Base-by-base conservation (phyloP, 306 rosid genomes). In the Canavalia ensiformis region DNA sequence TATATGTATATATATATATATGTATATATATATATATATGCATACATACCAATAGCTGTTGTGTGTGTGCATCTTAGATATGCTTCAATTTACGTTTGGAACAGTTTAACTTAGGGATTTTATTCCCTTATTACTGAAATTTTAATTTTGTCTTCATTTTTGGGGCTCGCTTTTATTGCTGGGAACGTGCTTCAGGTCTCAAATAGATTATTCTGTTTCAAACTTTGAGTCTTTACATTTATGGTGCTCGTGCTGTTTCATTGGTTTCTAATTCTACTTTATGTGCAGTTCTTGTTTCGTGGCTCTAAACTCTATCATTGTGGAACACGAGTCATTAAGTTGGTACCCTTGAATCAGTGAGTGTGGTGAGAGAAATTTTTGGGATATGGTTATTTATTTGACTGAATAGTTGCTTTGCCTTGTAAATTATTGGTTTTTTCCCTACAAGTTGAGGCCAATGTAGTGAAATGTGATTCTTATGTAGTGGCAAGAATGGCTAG, bases 401-500 rank as follows among this genome's bases (percentile, higher is more conserved):
- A 74, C 58, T 66, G 45, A 78, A 47, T 73, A 69, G 70, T 81
- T 74, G 54, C 18, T 60, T 78, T 81, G 44, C 42, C 30, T 25
- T 78, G 72, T 54, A 44, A 45, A n/a, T 62, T 57, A 18, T 78
- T 3, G 3, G 5, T 49, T 29, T 68, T 76, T 49, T 49, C 58
- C 75, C 45, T 75, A 41, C 66, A 6, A 5, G 86, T 75, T 60
- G 82, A 81, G 63, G 73, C 76, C 65, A 74, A 37, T 37, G 41
- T 69, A 65, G 72, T 78, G 75, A 54, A 74, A 71, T 68, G 73
- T 77, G 49, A 66, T 71, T 75, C 74, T 35, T 74, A 73, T 85
- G 85, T 51, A 86, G 87, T 88, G 88, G 83, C 81, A 33, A 85
- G 81, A 85, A 94, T 86, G 94, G 83, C 77, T 47, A 90, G 89